Percentiles rank a stretch among this genome's conserved stretches.
Conservation (phyloP, 495 filamentous ascomycete species). For the Penicillium angulare region DNA sequence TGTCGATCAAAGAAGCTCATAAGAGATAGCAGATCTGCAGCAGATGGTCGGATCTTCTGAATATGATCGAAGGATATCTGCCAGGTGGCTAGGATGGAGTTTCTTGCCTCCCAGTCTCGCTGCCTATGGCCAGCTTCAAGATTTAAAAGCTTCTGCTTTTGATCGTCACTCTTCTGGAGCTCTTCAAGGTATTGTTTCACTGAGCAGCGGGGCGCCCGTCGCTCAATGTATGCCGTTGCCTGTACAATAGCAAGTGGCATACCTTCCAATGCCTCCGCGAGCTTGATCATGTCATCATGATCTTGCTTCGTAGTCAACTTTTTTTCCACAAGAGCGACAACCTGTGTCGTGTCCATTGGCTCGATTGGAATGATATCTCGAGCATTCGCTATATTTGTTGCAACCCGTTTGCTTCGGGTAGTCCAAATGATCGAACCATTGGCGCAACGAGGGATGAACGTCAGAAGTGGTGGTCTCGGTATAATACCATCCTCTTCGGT, state of each 20-base stretch:
- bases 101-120: slow-evolving; percentile 14
- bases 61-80: slow-evolving; percentile 34
- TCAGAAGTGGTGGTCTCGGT: background rate
- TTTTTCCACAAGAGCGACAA: slow-evolving; percentile 35
- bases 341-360: slow-evolving; percentile 31
- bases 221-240: background rate
- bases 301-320: slow-evolving; percentile 37
- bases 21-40: slow-evolving; percentile 14
- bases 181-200: slow-evolving; percentile 34
- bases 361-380: slow-evolving; percentile 36
- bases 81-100: slow-evolving; percentile 29
- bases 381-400: slow-evolving; percentile 25
- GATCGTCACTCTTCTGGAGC: slow-evolving; percentile 15
- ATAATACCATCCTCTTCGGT: slow-evolving; percentile 3
- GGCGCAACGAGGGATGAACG: background rate
- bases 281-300: slow-evolving; percentile 10
- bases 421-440: slow-evolving; percentile 33
- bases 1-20: slow-evolving; percentile 23
- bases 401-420: slow-evolving; percentile 27
- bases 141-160: background rate
- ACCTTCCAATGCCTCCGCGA: slow-evolving; percentile 43
- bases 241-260: too few species aligned
- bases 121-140: background rate
- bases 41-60: slow-evolving; percentile 10
- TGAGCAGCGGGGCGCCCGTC: slow-evolving; percentile 16